These are phyloP conservation scores for Fusarium irregulare DNA, from an alignment of 2,329 filamentous ascomycete species.

Conservation along the genomic window DNA sequence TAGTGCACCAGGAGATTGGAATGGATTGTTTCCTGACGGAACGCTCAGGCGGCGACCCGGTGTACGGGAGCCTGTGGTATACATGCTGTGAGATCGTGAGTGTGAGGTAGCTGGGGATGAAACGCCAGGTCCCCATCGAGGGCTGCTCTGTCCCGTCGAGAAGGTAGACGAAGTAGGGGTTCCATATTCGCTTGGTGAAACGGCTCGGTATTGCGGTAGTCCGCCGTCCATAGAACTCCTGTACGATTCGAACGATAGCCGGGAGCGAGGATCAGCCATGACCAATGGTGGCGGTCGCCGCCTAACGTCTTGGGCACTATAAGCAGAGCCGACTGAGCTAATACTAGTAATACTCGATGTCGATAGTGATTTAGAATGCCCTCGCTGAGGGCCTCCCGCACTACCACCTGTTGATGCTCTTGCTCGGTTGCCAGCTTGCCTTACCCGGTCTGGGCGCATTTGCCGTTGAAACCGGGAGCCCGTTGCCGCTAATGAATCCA, in stretches of 20 bases:
- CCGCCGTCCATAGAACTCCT: slow-evolving; percentile 72
- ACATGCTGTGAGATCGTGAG: slow-evolving; percentile 78
- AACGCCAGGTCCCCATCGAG: slow-evolving; percentile 75
- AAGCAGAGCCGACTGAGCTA: slow-evolving; percentile 73
- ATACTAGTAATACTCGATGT: slow-evolving; percentile 87
- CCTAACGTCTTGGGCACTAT: slow-evolving; percentile 73
- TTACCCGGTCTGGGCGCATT: slow-evolving; percentile 86
- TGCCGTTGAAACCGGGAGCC: slow-evolving; percentile 93
- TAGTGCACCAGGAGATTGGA: slow-evolving; percentile 70
- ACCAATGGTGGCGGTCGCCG: slow-evolving; percentile 83
- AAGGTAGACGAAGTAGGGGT: slow-evolving; percentile 88
- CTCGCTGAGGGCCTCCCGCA: slow-evolving; percentile 75
- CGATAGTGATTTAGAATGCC: slow-evolving; percentile 87
- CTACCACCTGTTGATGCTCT: slow-evolving; percentile 83
- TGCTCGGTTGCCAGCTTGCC: slow-evolving; percentile 77
- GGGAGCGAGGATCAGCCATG: slow-evolving; percentile 79
- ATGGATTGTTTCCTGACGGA: slow-evolving; percentile 79
- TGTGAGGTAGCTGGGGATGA: slow-evolving; percentile 79
- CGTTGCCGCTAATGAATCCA: slow-evolving; percentile 90
- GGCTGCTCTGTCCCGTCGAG: slow-evolving; percentile 80
- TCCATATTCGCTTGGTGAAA: slow-evolving; percentile 79
- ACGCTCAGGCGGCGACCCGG: slow-evolving; percentile 84
- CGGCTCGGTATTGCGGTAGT: slow-evolving; percentile 68
- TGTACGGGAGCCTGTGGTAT: slow-evolving; percentile 70
- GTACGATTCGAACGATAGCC: slow-evolving; percentile 76